Base-by-base conservation (phyloP, 139 green algal genomes). In the Micromonas commoda region DNA sequence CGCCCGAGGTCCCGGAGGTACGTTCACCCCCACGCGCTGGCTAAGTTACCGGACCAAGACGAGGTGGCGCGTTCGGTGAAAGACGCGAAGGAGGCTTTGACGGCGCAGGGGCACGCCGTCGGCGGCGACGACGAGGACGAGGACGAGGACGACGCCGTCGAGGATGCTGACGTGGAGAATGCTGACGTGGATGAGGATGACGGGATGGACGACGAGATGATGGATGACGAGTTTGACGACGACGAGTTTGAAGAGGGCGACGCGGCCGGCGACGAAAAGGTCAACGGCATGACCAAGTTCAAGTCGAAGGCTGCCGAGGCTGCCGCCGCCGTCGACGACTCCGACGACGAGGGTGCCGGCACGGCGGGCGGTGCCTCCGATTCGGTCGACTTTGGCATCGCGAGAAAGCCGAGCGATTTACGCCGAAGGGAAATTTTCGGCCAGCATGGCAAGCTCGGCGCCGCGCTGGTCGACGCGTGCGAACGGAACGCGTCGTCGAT, bases 291-390 rank as follows among this genome's bases (percentile, higher is more conserved):
- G 34, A 33, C 28, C 5, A 75, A 54, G 9, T 13, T 4, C 21
- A 4, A 5, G 24, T 31, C 67, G 67, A 6, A 54, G 6, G 67
- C 23, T 28, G 34, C 32, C 19, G n/a, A 37, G 24, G 74, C 37
- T 33, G 73, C 19, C 73, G 61, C 63, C 31, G 77, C 33, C 20
- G 77, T 71, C 38, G 57, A 71, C 2, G 77, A 82, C 45, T n/a
- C n/a, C n/a, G 33, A 60, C 13, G 77, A 82, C 6, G 76, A 81
- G n/a, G 74, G 73, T 73, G 74, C 13, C 13, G 76, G 66, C 38
- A 23, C 29, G 28, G 60, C 64, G 38, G 73, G 34, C 32, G 57
- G 26, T 28, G 29, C 9, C 23, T 57, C 6, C 31, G 73, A 54
- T 6, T 35, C 23, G 16, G n/a, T 38, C 6, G 26, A 66, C 66